A percentile compares a stretch with the other conserved stretches of the same genome.
Conservation (phyloP, 176 grass and related monocot species). For the Triticum dicoccoides region DNA sequence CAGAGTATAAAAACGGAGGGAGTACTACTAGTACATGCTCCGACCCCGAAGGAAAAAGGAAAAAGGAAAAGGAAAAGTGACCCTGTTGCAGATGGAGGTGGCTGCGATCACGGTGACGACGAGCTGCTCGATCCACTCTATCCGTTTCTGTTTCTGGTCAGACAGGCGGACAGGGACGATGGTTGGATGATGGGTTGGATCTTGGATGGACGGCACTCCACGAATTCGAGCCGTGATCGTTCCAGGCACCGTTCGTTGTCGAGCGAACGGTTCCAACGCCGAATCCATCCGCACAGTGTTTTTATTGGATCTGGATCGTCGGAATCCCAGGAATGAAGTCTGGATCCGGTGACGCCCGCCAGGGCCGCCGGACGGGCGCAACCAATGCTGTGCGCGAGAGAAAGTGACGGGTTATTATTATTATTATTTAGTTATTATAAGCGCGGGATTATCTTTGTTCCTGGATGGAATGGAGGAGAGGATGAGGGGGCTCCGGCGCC, state of each 20-base stretch:
- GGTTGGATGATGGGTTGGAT: not conserved
- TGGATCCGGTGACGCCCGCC: not conserved
- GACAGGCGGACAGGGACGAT: not conserved
- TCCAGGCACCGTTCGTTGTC: not conserved
- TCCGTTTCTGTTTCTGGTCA: conserved; percentile 7
- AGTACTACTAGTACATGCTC: no score
- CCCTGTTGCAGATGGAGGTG: not conserved
- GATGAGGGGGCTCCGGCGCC: conserved; percentile 52
- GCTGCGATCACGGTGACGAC: not conserved
- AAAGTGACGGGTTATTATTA: not conserved
- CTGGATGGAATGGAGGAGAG: not conserved
- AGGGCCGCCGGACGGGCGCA: not conserved
- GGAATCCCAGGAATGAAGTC: not conserved
- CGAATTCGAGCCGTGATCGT: not conserved
- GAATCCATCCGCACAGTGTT: not conserved
- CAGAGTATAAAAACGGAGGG: no score
- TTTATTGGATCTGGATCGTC: not conserved
- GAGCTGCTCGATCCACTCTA: not conserved
- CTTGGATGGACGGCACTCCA: not conserved
- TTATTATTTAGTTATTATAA: not conserved
- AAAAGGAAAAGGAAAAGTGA: not conserved
- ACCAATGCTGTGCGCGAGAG: not conserved
- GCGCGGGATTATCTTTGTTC: not conserved
- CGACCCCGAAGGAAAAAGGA: no score
- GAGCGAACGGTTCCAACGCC: not conserved